phyloP scores from a whole-genome alignment of 768 basidiomycete genomes.

The Pleurotus pulmonarius region DNA sequence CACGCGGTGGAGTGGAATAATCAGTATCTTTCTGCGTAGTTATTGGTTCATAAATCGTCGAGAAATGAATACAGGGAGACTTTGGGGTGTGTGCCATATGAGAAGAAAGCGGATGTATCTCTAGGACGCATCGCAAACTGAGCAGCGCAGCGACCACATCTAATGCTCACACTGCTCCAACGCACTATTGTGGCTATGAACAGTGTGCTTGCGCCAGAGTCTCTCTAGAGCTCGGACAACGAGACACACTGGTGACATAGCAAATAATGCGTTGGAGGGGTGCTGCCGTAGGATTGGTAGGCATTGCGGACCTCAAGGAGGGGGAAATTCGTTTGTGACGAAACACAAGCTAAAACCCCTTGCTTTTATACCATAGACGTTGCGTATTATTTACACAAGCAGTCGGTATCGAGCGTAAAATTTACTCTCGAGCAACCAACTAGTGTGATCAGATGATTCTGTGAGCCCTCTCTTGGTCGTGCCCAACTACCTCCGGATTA shows the following conservation, averaged over 20 bases:
- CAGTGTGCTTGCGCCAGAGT: constrained; percentile 4
- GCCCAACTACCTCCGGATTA: constrained; percentile 5
- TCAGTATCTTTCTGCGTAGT: too few relatives aligned
- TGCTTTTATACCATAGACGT: constrained; percentile 1
- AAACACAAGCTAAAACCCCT: background rate
- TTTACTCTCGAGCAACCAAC: background rate
- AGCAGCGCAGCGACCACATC: too few relatives aligned
- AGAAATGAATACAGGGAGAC: too few relatives aligned
- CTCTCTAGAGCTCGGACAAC: background rate
- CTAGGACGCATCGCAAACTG: too few relatives aligned
- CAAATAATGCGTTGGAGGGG: constrained; percentile 7
- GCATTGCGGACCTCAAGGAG: background rate
- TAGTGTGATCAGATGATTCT: constrained; percentile 4
- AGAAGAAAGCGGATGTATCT: too few relatives aligned
- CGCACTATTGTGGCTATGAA: constrained; percentile 13
- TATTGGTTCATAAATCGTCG: too few relatives aligned
- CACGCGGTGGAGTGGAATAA: too few relatives aligned
- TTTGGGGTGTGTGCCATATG: too few relatives aligned
- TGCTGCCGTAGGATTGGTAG: background rate
- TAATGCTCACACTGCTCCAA: background rate
- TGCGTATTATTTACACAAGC: constrained; percentile 3
- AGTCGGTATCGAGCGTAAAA: background rate
- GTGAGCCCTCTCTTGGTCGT: background rate
- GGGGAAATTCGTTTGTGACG: background rate
- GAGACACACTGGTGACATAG: constrained; percentile 9